Base-by-base conservation (phyloP, 345 rosid species). In the Anacardium occidentale region DNA sequence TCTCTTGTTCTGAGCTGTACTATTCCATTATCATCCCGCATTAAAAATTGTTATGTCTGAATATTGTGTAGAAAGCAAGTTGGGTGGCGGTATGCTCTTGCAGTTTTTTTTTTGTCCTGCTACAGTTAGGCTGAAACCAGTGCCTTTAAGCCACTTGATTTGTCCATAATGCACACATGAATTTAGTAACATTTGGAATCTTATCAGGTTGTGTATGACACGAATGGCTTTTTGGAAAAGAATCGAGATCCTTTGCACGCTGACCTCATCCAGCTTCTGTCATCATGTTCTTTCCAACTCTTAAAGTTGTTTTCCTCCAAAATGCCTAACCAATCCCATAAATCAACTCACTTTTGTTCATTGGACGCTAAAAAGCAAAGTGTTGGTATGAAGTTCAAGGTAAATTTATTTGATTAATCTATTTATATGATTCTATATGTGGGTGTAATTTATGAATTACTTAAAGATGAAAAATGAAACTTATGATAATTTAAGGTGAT, bases 161-260 rank as follows among this genome's bases (percentile, higher is more conserved):
- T 48, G 44, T 66, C 74, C 64, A 57, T 51, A 25, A 20, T 73
- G 12, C 57, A 29, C 26, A 11, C 37, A 5, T 67, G 59, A 65
- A 44, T 68, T 60, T 57, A 75, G 63, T 78, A 60, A 76, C 40
- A 22, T 80, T 70, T 72, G 76, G 78, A 75, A 22, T 78, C 79
- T 62, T 81, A 56, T 74, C 84, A 90, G 96, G 96, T 90, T 76
- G 56, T 66, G 8, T 90, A 95, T 79, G 97, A 92, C 80, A 89
- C 98, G 21, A 84, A 86, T 83, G 97, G 99, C 26, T 95, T 95
- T 79, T 69, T 95, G 87, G 98, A 91, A 71, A 95, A 95, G 91
- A 95, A 95, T 60, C 86, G 94, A 72, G 99, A 95, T 86, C 86
- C 90, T 10, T 60, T 95, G 68, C 88, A 80, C 64, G 73, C 77